Base-by-base conservation (phyloP, 768 basidiomycete species). In the Naganishia randhawae region DNA sequence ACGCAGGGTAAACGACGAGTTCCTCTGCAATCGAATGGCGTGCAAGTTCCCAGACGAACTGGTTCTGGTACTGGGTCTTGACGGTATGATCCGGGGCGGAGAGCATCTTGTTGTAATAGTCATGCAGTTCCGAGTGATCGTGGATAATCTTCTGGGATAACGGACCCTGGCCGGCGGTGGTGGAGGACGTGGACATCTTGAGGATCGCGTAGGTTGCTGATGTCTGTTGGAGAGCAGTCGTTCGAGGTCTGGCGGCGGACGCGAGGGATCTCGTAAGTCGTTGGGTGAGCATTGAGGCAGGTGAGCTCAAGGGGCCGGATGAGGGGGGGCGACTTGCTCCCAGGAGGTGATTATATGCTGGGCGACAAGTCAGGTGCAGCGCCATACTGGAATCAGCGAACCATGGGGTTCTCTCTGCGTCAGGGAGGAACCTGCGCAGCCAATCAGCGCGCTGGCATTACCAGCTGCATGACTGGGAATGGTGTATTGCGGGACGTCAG, bases 1-100 rank as follows among this genome's bases (percentile, higher is more conserved):
- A 37, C 0, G 67, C 65, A 13, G 72, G 72, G 33, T 73, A 73
- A 16, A 73, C 66, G 11, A 73, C 70, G 27, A 73, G 35, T 52
- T 73, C 72, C 33, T 73, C 72, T 2, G 67, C 72, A 22, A 73
- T 62, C 61, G 72, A 63, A 45, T 73, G 72, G 29, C 72, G 51
- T 3, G 72, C 68, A 35, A 73, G 42, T 45, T 73, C 68, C 72
- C 72, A 73, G 17, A 68, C 66, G 50, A 71, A 73, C 53, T 71
- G 70, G 62, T 73, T 73, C 42, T 69, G 70, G 32, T 54, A 73
- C 53, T 70, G 68, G 29, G 63, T 52, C 41, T 69, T 64, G 16
- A 35, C 51, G 55, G 66, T 70, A 10, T 65, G 51, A 37, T 68
- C 48, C 13, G 57, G 16, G 3, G 72, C 50, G 25, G 25, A 37